Evolutionary conservation across 805 yeast species (phyloP), one percentile per base, ranked within the genome.

Genomic region (Suhomyces faveliae): DNA sequence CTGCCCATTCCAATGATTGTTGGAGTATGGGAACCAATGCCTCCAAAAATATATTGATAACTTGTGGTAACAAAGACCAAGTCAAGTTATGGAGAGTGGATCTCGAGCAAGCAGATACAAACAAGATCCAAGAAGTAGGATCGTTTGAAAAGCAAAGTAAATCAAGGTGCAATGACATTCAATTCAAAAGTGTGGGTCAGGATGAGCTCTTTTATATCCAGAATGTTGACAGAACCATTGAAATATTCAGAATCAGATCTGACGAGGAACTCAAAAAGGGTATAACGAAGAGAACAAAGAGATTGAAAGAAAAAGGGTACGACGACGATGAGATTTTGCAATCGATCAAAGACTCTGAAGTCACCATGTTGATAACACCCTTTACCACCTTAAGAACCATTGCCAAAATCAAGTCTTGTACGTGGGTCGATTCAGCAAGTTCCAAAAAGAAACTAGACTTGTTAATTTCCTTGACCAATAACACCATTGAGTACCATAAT

Each of bases 1-100:
- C 90, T 51, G 96, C 97, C 0, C 96, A 89, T 63, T 77, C 87
- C 19, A 91, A 92, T 49, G 98, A 94, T 66, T 89, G 97, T 70
- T 94, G 98, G 98, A 73, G 87, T 2, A 64, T 90, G 59, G 87
- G 81, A 3, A 62, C 82, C 15, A 70, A 73, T 39, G 62, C 65
- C 8, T 64, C 71, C 25, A 66, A 66, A 20, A 66, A 62, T 40
- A 53, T 84, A 45, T 69, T 79, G 23, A 66, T 90, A 17, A 90
- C 97, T 0, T 77, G 87, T 23, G 91, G 96, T 39, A 79, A 81
- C 58, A 90, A 88, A 53, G 84, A 87, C 53, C 95, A 89, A 62
- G 77, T 88, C 25, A 89, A 88, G 62, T 75, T 91, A 7, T 94
- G 98, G 98, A 65, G 68, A 21, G 59, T 90, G n/a, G 82, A 87